Conservation (phyloP, 352 stramenopile genomes). For the Globisporangium alternatum region DNA sequence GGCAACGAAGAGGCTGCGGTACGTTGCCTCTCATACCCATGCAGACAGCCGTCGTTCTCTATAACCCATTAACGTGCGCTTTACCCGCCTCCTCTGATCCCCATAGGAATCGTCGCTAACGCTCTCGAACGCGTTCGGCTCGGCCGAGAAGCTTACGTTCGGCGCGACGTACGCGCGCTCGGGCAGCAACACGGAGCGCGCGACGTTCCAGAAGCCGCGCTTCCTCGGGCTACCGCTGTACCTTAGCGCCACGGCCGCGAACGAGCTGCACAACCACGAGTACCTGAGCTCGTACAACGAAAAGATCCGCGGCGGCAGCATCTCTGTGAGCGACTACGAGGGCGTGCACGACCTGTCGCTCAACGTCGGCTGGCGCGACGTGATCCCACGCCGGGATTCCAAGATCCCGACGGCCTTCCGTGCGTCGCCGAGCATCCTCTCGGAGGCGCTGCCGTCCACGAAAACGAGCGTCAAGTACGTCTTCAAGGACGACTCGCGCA, state of each 20-base stretch:
- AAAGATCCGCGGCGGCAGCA: constrained; percentile 77
- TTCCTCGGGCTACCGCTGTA: constrained; percentile 83
- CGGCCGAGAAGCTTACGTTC: constrained; percentile 82
- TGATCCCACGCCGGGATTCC: constrained; percentile 78
- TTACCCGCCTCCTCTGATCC: background rate
- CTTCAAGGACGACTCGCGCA: constrained; percentile 89
- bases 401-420: constrained; percentile 88
- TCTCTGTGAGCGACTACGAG: constrained; percentile 85
- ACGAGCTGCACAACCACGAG: constrained; percentile 87
- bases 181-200: constrained; percentile 81
- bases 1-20: constrained; percentile 83
- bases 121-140: constrained; percentile 78
- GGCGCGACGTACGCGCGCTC: constrained; percentile 80
- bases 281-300: constrained; percentile 89
- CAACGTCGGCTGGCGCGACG: constrained; percentile 84
- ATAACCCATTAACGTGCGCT: background rate
- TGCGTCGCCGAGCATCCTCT: constrained; percentile 87
- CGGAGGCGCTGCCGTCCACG: constrained; percentile 86
- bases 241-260: constrained; percentile 67
- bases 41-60: background rate
- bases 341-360: constrained; percentile 83
- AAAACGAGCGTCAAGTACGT: constrained; percentile 93
- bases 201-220: constrained; percentile 83
- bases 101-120: constrained; percentile 77
- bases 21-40: constrained; percentile 1